phyloP scores from a whole-genome alignment of 1,139 yeast genomes.

The Yamadazyma sp. region DNA sequence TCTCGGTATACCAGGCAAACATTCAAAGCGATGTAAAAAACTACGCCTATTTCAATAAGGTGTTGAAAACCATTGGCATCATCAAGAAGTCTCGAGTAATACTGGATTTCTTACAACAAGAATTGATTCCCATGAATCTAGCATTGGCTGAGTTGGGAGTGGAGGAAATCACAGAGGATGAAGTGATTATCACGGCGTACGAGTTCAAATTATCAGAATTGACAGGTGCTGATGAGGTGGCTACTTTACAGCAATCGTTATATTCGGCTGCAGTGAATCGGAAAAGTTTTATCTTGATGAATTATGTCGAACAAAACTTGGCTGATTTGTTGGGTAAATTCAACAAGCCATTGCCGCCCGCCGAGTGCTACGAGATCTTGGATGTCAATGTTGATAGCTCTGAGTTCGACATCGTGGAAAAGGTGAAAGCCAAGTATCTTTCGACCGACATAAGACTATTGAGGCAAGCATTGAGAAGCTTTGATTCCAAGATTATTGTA shows the following conservation, averaged over 20 bases:
- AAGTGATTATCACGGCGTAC: slow-evolving; percentile 69
- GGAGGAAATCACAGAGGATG: slow-evolving; percentile 71
- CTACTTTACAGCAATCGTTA: slow-evolving; percentile 32
- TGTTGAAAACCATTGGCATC: slow-evolving; percentile 44
- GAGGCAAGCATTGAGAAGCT: slow-evolving; percentile 49
- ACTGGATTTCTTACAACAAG: slow-evolving; percentile 48
- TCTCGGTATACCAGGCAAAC: slow-evolving; percentile 48
- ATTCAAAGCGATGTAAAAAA: slow-evolving; percentile 35
- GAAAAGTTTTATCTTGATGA: slow-evolving; percentile 42
- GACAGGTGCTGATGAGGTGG: slow-evolving; percentile 49
- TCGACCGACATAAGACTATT: slow-evolving; percentile 43
- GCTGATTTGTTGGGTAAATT: slow-evolving; percentile 28
- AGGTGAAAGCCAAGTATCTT: slow-evolving; percentile 47
- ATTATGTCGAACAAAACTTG: slow-evolving; percentile 46
- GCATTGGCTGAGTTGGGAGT: slow-evolving; percentile 66
- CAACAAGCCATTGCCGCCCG: slow-evolving; percentile 5
- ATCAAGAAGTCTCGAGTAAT: slow-evolving; percentile 46
- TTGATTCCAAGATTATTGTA: slow-evolving; percentile 51
- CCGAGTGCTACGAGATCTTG: slow-evolving; percentile 30
- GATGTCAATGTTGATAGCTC: slow-evolving; percentile 46
- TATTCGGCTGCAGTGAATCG: slow-evolving; percentile 43
- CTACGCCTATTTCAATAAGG: slow-evolving; percentile 32
- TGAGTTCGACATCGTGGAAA: slow-evolving; percentile 56
- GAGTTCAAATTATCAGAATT: slow-evolving; percentile 58
- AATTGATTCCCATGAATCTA: slow-evolving; percentile 51